Conservation (phyloP, 2,329 filamentous ascomycete species). For the Fusarium miscanthi region DNA sequence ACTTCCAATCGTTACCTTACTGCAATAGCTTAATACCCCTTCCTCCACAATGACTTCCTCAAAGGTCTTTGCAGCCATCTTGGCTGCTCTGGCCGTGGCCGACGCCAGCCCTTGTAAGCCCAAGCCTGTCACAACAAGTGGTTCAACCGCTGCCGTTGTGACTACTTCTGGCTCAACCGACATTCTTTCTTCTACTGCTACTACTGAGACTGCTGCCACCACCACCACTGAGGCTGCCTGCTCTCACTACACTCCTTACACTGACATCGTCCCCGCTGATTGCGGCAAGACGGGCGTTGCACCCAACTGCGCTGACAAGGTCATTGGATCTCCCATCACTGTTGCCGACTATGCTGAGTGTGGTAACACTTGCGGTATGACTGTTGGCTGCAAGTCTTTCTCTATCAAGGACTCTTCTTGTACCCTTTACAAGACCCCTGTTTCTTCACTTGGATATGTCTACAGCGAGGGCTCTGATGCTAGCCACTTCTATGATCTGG, state of each 20-base stretch:
- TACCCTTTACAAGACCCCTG: slow-evolving; percentile 10
- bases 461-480: background rate
- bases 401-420: slow-evolving; percentile 8
- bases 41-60: slow-evolving; percentile 23
- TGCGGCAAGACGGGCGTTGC: slow-evolving; percentile 19
- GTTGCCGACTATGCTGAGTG: slow-evolving; percentile 5
- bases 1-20: slow-evolving; percentile 21
- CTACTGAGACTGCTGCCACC: slow-evolving; percentile 12
- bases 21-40: slow-evolving; percentile 11
- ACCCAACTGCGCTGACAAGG: slow-evolving; percentile 3
- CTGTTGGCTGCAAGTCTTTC: slow-evolving; percentile 34
- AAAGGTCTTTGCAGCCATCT: slow-evolving; percentile 36
- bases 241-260: slow-evolving; percentile 22
- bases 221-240: slow-evolving; percentile 25
- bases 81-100: slow-evolving; percentile 33
- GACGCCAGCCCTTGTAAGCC: slow-evolving; percentile 33
- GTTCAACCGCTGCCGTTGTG: slow-evolving; percentile 9
- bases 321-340: background rate
- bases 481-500: slow-evolving; percentile 28
- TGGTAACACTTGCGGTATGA: slow-evolving; percentile 28
- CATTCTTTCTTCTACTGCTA: slow-evolving; percentile 16
- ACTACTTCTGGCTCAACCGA: slow-evolving; percentile 17
- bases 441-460: background rate
- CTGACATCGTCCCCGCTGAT: background rate
- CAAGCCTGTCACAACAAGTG: slow-evolving; percentile 21